Percentiles rank a stretch among this genome's conserved stretches.
Evolutionary conservation across 495 filamentous ascomycete species (phyloP).

Genomic region (Aspergillus sparsus): DNA sequence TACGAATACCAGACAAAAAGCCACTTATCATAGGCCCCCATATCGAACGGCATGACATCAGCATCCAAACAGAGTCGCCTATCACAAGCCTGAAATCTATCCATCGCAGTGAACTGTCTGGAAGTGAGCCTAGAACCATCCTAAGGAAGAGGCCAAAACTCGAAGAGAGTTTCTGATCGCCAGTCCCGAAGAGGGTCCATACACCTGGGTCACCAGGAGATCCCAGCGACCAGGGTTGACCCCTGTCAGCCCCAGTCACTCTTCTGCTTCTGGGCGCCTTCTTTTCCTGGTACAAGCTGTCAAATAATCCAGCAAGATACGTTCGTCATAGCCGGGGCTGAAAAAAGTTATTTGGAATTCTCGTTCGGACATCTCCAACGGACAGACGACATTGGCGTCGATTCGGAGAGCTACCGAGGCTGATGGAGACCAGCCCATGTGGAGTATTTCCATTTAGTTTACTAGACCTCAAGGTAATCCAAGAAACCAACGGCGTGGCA

Average conservation of each 20-base stretch:
- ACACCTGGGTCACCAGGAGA: slow-evolving; percentile 34
- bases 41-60: neutral
- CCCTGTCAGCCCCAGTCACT: slow-evolving; percentile 34
- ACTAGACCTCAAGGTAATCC: slow-evolving; percentile 1
- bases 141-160: slow-evolving; percentile 16
- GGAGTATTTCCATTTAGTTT: slow-evolving; percentile 7
- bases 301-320: slow-evolving; percentile 9
- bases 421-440: slow-evolving; percentile 8
- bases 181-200: slow-evolving; percentile 33
- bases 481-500: neutral
- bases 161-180: slow-evolving; percentile 30
- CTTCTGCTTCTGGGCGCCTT: slow-evolving; percentile 24
- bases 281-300: slow-evolving; percentile 11
- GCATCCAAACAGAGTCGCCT: neutral
- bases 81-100: neutral
- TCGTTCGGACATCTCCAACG: slow-evolving; percentile 20
- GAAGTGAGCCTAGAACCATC: slow-evolving; percentile 19
- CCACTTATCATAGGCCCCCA: too few species aligned
- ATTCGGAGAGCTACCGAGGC: slow-evolving; percentile 13
- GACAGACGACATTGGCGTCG: slow-evolving; percentile 12
- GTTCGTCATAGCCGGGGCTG: neutral
- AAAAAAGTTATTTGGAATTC: slow-evolving; percentile 22
- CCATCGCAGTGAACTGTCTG: slow-evolving; percentile 7
- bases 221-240: slow-evolving; percentile 41
- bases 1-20: too few species aligned